These are phyloP conservation scores for Zangia roseola DNA, from an alignment of 768 basidiomycete species.

Conservation along the genomic window DNA sequence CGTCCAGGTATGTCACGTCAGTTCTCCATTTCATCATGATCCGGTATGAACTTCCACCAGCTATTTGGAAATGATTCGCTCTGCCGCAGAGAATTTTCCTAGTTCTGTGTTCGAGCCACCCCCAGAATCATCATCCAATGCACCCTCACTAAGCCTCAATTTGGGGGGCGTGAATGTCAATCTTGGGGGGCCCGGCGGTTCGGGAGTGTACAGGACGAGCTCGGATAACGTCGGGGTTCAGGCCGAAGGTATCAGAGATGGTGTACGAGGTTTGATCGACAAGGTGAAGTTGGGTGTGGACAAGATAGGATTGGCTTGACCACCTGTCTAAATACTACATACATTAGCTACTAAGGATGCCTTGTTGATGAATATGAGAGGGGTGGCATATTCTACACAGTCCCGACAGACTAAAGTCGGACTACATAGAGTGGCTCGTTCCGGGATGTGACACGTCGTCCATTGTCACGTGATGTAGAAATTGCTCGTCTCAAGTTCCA, in stretches of 20 bases:
- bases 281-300: conserved; percentile 89
- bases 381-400: too few relatives aligned
- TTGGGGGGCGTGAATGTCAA: conserved; percentile 91
- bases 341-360: background rate
- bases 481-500: background rate
- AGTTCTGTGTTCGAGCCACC: conserved; percentile 71
- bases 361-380: background rate
- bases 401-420: too few relatives aligned
- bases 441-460: conserved; percentile 24
- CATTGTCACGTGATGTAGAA: conserved; percentile 23
- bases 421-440: too few relatives aligned
- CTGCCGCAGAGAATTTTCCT: conserved; percentile 63
- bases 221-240: conserved; percentile 73
- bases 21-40: background rate
- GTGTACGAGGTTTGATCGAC: conserved; percentile 81
- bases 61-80: conserved; percentile 86
- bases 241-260: conserved; percentile 87
- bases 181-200: conserved; percentile 82
- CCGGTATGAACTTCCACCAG: conserved; percentile 38
- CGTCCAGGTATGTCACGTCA: conserved; percentile 62
- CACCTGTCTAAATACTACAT: background rate
- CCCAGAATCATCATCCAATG: conserved; percentile 67
- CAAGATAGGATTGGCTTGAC: conserved; percentile 35
- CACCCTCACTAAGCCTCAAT: conserved; percentile 85
- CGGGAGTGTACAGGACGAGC: conserved; percentile 82